These are phyloP conservation scores for Pelargonium nanum DNA, from an alignment of 345 rosid genomes.

Conservation along the genomic window DNA sequence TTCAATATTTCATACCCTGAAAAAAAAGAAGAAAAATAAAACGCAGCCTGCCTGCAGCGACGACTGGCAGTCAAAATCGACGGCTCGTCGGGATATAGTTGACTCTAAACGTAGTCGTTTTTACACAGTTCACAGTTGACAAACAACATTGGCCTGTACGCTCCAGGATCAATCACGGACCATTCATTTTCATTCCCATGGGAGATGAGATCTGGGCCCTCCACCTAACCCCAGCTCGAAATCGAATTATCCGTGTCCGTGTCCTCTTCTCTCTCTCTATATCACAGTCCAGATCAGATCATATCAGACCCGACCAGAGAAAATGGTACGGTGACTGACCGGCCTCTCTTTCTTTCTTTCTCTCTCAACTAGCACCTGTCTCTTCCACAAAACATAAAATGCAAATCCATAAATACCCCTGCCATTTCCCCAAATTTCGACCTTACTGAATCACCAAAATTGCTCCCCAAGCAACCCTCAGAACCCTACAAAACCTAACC, in stretches of 20 bases:
- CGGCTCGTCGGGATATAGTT: not conserved
- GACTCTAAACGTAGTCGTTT: not conserved
- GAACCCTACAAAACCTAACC: no score
- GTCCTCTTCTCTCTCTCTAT: not conserved
- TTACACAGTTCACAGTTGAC: no score
- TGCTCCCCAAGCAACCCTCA: no score
- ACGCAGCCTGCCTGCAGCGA: no score
- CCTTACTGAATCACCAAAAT: not conserved
- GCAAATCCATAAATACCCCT: constrained; percentile 17
- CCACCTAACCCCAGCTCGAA: not conserved
- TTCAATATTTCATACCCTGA: no score
- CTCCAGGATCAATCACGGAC: not conserved
- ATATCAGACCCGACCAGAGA: not conserved
- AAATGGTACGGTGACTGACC: not conserved
- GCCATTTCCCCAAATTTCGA: not conserved
- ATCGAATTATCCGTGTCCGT: no score
- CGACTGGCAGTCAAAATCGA: not conserved
- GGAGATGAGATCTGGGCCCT: not conserved
- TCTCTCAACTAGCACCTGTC: constrained; percentile 8
- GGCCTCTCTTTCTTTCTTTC: not conserved
- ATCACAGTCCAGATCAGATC: no score
- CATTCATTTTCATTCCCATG: not conserved
- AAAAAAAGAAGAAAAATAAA: not conserved
- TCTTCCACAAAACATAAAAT: not conserved
- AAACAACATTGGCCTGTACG: not conserved